phyloP scores from a whole-genome alignment of 345 rosid species.

The Lepidium africanum region DNA sequence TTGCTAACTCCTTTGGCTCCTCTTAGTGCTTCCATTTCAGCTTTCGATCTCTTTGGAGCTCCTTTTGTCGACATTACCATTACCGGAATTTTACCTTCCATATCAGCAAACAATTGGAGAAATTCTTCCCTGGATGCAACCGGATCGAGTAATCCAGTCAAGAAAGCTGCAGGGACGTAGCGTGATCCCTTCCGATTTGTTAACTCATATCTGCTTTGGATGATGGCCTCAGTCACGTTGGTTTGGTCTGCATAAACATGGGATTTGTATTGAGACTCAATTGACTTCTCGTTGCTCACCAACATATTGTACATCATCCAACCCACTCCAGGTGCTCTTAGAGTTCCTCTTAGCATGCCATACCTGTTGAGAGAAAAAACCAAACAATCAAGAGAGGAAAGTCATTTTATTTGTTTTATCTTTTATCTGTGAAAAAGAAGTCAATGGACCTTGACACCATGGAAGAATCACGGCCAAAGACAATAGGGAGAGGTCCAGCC shows the following conservation, averaged over 20 bases:
- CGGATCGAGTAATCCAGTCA: slow-evolving; percentile 89
- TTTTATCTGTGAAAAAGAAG: background rate
- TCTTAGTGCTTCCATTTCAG: slow-evolving; percentile 79
- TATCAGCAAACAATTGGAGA: slow-evolving; percentile 49
- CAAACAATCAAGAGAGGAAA: background rate
- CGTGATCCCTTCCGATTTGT: slow-evolving; percentile 80
- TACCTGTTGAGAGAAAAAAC: slow-evolving; percentile 44
- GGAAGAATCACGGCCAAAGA: slow-evolving; percentile 81
- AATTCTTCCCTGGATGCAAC: slow-evolving; percentile 68
- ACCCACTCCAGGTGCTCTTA: slow-evolving; percentile 78
- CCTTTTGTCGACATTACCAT: slow-evolving; percentile 59
- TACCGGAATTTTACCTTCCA: slow-evolving; percentile 55
- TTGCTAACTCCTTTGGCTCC: slow-evolving; percentile 69
- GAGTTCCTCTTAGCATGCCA: slow-evolving; percentile 66
- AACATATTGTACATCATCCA: slow-evolving; percentile 95
- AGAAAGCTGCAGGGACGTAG: slow-evolving; percentile 77
- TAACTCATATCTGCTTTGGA: slow-evolving; percentile 60
- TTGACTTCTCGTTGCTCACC: slow-evolving; percentile 85
- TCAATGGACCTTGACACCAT: slow-evolving; percentile 70
- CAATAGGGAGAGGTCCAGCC: slow-evolving; percentile 93
- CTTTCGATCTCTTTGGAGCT: slow-evolving; percentile 82
- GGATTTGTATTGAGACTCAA: slow-evolving; percentile 78
- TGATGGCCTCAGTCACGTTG: slow-evolving; percentile 57
- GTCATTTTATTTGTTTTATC: background rate
- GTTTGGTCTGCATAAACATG: slow-evolving; percentile 80